A percentile compares a stretch with the other conserved stretches of the same genome.
These are phyloP conservation scores for Calonectria multiphialidica DNA, from an alignment of 2,329 filamentous ascomycete species.

Conservation along the genomic window DNA sequence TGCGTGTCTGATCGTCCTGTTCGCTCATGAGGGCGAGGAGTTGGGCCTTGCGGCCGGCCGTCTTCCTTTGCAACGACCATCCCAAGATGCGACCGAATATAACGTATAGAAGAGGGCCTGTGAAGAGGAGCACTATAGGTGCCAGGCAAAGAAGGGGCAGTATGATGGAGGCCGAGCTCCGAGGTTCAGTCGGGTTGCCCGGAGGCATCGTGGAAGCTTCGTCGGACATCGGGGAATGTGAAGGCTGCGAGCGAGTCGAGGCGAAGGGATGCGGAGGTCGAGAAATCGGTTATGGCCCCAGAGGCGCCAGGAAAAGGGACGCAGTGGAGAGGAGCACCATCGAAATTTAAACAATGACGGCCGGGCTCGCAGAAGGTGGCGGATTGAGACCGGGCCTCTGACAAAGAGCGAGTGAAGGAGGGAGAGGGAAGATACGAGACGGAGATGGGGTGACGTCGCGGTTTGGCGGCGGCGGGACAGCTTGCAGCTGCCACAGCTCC, in stretches of 20 bases:
- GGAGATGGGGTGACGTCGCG: constrained; percentile 23
- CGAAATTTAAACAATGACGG: neutral
- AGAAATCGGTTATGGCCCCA: neutral
- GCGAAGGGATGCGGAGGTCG: constrained; percentile 3
- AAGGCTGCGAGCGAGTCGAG: constrained; percentile 1
- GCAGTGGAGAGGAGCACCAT: constrained; percentile 10
- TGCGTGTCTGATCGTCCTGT: constrained; percentile 56
- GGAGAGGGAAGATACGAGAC: constrained; percentile 5
- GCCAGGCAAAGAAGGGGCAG: constrained; percentile 26
- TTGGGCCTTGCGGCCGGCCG: constrained; percentile 69
- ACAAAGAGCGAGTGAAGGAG: neutral
- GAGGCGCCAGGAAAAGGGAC: constrained; percentile 10
- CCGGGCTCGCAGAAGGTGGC: neutral
- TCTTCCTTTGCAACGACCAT: constrained; percentile 73
- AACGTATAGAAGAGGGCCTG: constrained; percentile 40
- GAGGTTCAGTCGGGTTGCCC: constrained; percentile 15
- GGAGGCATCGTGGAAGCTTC: constrained; percentile 4
- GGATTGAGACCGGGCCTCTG: neutral
- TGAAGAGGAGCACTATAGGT: constrained; percentile 36
- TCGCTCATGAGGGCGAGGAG: constrained; percentile 66
- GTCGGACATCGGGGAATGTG: constrained; percentile 16
- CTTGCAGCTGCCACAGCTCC: constrained; percentile 14
- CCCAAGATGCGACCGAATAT: constrained; percentile 62
- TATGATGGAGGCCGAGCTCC: constrained; percentile 16
- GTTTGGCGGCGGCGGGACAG: constrained; percentile 19